phyloP scores from a whole-genome alignment of 345 rosid genomes.

The Camelina sativa region DNA sequence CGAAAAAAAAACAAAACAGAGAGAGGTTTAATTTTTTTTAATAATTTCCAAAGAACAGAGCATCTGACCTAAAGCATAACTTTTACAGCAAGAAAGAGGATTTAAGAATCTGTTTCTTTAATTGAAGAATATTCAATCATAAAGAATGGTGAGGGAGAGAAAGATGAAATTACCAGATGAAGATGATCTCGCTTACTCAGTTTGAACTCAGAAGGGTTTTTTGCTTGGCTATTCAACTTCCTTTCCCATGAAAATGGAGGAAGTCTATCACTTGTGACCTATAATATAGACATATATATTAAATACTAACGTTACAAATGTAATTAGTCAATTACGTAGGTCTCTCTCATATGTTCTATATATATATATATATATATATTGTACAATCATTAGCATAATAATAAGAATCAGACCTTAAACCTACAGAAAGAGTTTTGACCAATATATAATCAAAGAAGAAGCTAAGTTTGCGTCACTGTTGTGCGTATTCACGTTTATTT shows the following conservation, averaged over 20 bases:
- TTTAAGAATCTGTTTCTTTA: conserved; percentile 11
- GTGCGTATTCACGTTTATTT: background rate
- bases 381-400: too few species aligned
- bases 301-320: too few species aligned
- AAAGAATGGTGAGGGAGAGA: background rate
- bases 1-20: conserved; percentile 20
- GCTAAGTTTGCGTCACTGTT: conserved; percentile 9
- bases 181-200: conserved; percentile 50
- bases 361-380: too few species aligned
- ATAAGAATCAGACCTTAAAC: too few species aligned
- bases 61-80: conserved; percentile 15
- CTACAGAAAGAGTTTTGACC: conserved; percentile 4
- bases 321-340: too few species aligned
- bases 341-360: too few species aligned
- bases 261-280: conserved; percentile 53
- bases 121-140: background rate
- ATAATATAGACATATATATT: background rate
- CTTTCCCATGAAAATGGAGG: conserved; percentile 67
- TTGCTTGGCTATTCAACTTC: conserved; percentile 47
- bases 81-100: conserved; percentile 28
- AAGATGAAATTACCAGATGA: conserved; percentile 56
- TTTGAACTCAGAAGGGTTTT: conserved; percentile 48
- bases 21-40: background rate
- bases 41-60: conserved; percentile 20
- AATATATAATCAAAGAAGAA: conserved; percentile 2